Evolutionary conservation across 768 basidiomycete genomes (phyloP).

Genomic region (Trametopsis cervina): DNA sequence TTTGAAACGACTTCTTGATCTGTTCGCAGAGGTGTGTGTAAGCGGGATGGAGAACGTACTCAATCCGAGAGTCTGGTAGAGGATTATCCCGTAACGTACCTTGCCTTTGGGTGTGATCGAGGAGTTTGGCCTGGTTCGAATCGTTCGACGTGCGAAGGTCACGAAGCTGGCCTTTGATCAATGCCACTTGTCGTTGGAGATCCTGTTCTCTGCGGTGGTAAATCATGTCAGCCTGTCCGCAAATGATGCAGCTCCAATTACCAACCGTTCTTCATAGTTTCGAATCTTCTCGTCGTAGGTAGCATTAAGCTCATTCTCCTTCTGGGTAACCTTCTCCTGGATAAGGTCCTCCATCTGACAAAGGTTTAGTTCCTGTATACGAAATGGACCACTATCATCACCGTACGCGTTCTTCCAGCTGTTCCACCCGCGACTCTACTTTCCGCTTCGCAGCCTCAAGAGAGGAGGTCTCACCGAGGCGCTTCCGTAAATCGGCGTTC

Average conservation of each 20-base stretch:
- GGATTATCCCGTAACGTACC: slow-evolving; percentile 36
- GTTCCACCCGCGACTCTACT: slow-evolving; percentile 63
- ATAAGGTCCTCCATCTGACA: slow-evolving; percentile 93
- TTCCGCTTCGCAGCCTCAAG: slow-evolving; percentile 73
- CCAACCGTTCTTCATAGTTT: slow-evolving; percentile 93
- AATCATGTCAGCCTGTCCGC: neutral
- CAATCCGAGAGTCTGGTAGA: neutral
- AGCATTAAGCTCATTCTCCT: slow-evolving; percentile 95
- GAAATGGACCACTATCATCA: neutral
- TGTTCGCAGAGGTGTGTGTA: slow-evolving; percentile 20
- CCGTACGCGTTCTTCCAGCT: slow-evolving; percentile 75
- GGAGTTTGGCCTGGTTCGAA: slow-evolving; percentile 83
- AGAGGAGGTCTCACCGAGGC: slow-evolving; percentile 52
- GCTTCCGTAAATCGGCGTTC: slow-evolving; percentile 71
- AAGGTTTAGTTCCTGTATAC: slow-evolving; percentile 1
- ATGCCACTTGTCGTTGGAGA: slow-evolving; percentile 83
- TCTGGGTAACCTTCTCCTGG: slow-evolving; percentile 80
- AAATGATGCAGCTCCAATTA: neutral
- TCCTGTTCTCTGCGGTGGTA: slow-evolving; percentile 76
- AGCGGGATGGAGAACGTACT: neutral
- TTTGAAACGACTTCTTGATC: slow-evolving; percentile 91
- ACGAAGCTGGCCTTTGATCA: slow-evolving; percentile 82
- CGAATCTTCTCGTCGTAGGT: slow-evolving; percentile 94
- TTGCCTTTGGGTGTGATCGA: slow-evolving; percentile 88
- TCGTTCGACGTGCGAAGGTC: slow-evolving; percentile 91